These are phyloP conservation scores for Paspalum notatum DNA, from an alignment of 176 grass and related monocot species.

Conservation along the genomic window DNA sequence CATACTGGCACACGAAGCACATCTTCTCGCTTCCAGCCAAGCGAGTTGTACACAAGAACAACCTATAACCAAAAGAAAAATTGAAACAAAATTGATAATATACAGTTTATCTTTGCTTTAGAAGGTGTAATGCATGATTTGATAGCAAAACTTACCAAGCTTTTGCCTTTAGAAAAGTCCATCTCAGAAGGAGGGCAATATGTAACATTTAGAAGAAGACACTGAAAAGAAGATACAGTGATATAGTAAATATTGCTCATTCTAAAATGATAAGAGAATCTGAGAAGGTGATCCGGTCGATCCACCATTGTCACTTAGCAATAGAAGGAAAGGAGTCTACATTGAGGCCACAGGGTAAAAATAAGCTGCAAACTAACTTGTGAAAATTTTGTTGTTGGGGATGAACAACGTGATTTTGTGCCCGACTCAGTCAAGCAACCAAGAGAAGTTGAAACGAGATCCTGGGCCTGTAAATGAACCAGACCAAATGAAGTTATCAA, in stretches of 20 bases:
- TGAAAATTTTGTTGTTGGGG: constrained; percentile 62
- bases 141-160: constrained; percentile 64
- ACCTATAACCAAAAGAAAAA: constrained; percentile 51
- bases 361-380: constrained; percentile 57
- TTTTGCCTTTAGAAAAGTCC: constrained; percentile 74
- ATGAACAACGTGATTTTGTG: constrained; percentile 56
- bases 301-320: not conserved
- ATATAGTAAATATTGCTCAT: constrained; percentile 28
- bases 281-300: not conserved
- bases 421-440: constrained; percentile 74
- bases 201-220: constrained; percentile 85
- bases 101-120: not conserved
- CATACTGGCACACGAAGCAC: constrained; percentile 88
- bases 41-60: constrained; percentile 88
- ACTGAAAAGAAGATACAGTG: constrained; percentile 53
- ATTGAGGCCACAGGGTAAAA: not conserved
- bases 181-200: constrained; percentile 81
- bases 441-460: constrained; percentile 78
- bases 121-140: not conserved
- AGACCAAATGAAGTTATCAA: not conserved
- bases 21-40: constrained; percentile 92
- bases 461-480: constrained; percentile 62
- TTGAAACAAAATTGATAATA: constrained; percentile 23
- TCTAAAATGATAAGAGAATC: too few relatives aligned
- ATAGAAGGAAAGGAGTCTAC: not conserved